Base-by-base conservation (phyloP, 2,329 filamentous ascomycete genomes). In the Periconia digitata region DNA sequence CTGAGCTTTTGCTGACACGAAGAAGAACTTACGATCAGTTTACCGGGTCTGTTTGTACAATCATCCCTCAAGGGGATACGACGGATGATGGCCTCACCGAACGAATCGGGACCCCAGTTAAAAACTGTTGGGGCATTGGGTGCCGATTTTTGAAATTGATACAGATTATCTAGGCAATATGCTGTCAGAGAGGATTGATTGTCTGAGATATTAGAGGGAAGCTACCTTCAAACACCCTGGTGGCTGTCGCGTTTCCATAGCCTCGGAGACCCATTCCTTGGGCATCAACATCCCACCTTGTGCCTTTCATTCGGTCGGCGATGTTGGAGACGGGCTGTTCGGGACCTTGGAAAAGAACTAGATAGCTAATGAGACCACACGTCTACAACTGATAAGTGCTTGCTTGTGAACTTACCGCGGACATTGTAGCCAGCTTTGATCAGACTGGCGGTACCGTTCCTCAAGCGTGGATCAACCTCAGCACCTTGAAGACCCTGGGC, bases 391-490 rank as follows among this genome's bases (percentile, higher is more conserved):
- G 4, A 16, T 6, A 10, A 38, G 3, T 38, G 4, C 16, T 38
- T 5, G 8, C 2, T 4, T 17, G n/a, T n/a, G n/a, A n/a, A n/a
- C 21, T 32, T 29, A 42, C 40, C 40, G 23, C 27, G 23, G 23
- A 32, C 23, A 13, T 42, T 42, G 40, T 29, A 42, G 12, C 40
- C 40, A 27, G 40, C 40, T 27, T 42, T 42, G 15, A 42, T 17
- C 13, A 42, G n/a, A 27, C 10, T 29, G 8, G 40, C 40, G 20
- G 40, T 29, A 8, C 40, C 40, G 23, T 29, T 27, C 20, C 40
- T 27, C 40, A 42, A 42, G n/a, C 40, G 21, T 13, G n/a, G 21
- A 29, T 42, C 40, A 42, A 42, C 23, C n/a, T 42, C 40, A 29
- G 21, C 40, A 17, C 15, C 21, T 6, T 27, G 4, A 16, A 29